These are phyloP conservation scores for Mallotus nudiflorus DNA, from an alignment of 345 rosid species.

Conservation along the genomic window DNA sequence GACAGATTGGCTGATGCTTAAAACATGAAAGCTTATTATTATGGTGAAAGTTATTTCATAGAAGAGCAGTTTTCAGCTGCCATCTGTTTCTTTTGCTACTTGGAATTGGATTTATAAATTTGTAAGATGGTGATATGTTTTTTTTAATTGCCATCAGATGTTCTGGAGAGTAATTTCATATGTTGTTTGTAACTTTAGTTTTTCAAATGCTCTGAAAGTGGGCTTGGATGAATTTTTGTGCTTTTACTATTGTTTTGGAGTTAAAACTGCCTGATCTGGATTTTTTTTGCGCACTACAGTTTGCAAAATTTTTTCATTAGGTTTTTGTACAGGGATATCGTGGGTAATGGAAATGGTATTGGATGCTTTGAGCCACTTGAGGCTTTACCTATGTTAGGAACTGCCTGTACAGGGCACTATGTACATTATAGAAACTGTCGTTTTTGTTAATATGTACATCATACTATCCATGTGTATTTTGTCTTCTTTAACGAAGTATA, in stretches of 20 bases:
- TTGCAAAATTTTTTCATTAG: not conserved
- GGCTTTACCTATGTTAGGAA: not conserved
- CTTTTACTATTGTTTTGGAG: not conserved
- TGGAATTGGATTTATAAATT: not conserved
- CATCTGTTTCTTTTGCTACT: not conserved
- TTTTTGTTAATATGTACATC: not conserved
- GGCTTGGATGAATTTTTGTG: not conserved
- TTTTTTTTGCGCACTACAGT: too few species aligned
- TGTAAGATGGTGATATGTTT: too few species aligned
- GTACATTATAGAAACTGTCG: not conserved
- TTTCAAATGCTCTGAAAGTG: not conserved
- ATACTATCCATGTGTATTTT: not conserved
- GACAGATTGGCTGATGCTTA: not conserved
- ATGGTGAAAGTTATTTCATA: not conserved
- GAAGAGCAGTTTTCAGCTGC: not conserved
- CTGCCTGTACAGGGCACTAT: not conserved
- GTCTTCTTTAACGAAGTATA: too few species aligned
- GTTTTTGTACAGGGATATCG: not conserved
- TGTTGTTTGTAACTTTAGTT: not conserved
- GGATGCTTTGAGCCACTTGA: not conserved
- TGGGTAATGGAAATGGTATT: not conserved
- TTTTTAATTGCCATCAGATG: too few species aligned
- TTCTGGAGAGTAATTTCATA: too few species aligned
- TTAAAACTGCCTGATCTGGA: not conserved
- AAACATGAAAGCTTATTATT: not conserved